Evolutionary conservation across 768 basidiomycete genomes (phyloP).

Genomic region (Lactarius hatsudake): DNA sequence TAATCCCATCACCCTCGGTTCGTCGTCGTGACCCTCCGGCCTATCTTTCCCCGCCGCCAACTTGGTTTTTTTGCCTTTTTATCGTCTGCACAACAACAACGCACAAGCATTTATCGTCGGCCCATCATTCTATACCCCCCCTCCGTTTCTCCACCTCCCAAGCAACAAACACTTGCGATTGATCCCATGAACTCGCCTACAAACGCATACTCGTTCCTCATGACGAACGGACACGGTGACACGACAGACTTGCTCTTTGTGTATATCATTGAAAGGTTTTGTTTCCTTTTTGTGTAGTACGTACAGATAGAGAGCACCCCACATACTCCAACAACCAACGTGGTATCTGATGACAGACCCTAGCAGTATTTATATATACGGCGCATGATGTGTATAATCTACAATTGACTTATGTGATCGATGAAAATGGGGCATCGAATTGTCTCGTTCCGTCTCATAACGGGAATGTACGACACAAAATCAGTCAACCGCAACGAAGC

Average conservation of each 20-base stretch:
- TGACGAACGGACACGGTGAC: conserved; percentile 13
- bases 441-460: neutral
- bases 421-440: neutral
- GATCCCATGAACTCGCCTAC: neutral
- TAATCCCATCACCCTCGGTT: conserved; percentile 27
- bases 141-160: neutral
- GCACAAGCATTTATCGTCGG: conserved; percentile 9
- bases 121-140: conserved; percentile 3
- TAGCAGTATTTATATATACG: conserved; percentile 26
- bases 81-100: conserved; percentile 3
- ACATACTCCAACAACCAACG: conserved; percentile 12
- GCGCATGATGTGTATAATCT: conserved; percentile 26
- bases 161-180: conserved; percentile 6
- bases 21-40: no score
- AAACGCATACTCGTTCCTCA: conserved; percentile 12
- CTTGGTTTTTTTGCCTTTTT: conserved; percentile 7
- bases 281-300: conserved; percentile 13
- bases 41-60: neutral
- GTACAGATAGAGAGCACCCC: conserved; percentile 18
- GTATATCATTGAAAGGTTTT: conserved; percentile 20
- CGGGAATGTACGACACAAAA: no score
- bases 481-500: no score
- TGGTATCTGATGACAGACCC: conserved; percentile 13
- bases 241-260: conserved; percentile 19
- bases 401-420: conserved; percentile 24